Evolutionary conservation across 352 stramenopile genomes (phyloP), one percentile per base, ranked within the genome.

Genomic region (Phytophthora tentaculata): DNA sequence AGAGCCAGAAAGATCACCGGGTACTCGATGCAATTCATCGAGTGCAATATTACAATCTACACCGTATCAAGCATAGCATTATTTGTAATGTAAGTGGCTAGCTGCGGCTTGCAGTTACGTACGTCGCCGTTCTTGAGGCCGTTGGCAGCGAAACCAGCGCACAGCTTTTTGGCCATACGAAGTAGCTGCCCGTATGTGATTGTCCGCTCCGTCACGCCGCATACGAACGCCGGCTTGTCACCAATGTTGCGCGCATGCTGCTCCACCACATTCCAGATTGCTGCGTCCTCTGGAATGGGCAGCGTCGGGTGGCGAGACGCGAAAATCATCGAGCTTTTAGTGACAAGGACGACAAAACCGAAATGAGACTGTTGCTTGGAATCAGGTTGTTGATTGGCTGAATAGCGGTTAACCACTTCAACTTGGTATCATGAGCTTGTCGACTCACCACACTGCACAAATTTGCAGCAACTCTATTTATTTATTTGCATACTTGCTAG

Each of bases 11-110:
- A 83, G 8, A 88, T 61, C 1, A 86, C 44, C 0, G 74, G 73
- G 19, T 81, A 90, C 53, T 88, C 77, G 48, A 88, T 64, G 65
- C 74, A 86, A 67, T 89, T 89, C 56, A 80, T 61, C 48, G 73
- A 77, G 35, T 83, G 72, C 17, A 84, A 44, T 20, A 86, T 32
- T 9, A 86, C 69, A 9, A 78, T 65, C 71, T 84, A 29, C 29
- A 62, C 16, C 7, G 28, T 24, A 28, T 51, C 1, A 60, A 41
- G 5, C n/a, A 32, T 19, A 22, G 8, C 24, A n/a, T 32, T 32
- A 32, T 32, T 32, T 32, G 28, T 8, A 32, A 32, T 5, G 28
- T 32, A 32, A n/a, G n/a, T n/a, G n/a, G n/a, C n/a, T n/a, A n/a
- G n/a, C n/a, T n/a, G n/a, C n/a, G n/a, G n/a, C n/a, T 32, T 32